Base-by-base conservation (phyloP, 2,329 filamentous ascomycete genomes). In the Juglanconis oblonga region DNA sequence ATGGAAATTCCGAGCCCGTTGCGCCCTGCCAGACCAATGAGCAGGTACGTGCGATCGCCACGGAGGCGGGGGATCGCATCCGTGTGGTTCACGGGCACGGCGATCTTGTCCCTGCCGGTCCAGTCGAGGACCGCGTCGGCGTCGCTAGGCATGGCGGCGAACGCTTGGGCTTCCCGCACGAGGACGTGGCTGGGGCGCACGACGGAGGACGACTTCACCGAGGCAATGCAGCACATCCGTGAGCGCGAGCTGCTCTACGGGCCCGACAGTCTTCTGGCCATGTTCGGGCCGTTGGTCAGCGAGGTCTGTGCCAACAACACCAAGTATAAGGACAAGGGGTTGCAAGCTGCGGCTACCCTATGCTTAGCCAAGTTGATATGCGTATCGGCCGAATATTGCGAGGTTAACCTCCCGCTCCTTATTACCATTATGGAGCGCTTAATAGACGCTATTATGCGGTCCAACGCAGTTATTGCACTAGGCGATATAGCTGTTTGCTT, bases 401-500 rank as follows among this genome's bases (percentile, higher is more conserved):
- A 98, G 75, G 84, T 85, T 44, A 96, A 99, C 70, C 82, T 99
- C 10, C 90, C 91, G 5, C 87, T 99, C 3, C 87, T 99, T 62
- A 97, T 99, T 75, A 98, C 94, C 14, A 98, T 99, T 68, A 93
- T 99, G 81, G 95, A 99, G 77, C 88, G 92, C 35, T 97, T 92
- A 2, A 86, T 91, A 35, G 92, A 97, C 69, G 90, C 96, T 1
- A 96, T 93, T 17, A 94, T 96, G 44, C 88, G 95, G 55, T 96
- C 91, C 68, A 99, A 99, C 71, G 91, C 96, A 8, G 96, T 99
- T 17, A 96, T 99, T 67, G 94, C 95, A 0, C 86, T 99, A 0
- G 95, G 95, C 44, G 95, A 99, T 72, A 99, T 99, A 95, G 96
- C 96, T 0, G 95, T 99, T 29, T 97, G 93, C 82, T 99, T 99